Evolutionary conservation across 805 yeast species (phyloP), one percentile per base, ranked within the genome.

Genomic region (Saccharomyces paradoxus): DNA sequence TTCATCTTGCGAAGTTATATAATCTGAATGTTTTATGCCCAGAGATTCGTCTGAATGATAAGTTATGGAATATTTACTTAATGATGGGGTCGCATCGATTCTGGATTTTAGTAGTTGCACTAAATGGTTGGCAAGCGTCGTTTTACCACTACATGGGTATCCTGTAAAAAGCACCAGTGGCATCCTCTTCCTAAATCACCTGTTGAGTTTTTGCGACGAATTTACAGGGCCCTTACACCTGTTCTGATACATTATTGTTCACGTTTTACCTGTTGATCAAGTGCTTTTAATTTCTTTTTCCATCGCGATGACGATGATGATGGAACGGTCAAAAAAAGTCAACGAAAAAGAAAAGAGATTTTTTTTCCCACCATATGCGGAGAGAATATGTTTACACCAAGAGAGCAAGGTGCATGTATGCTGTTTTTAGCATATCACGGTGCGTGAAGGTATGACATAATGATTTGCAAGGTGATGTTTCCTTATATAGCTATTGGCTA

Each of bases 101-200:
- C 69, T 65, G 29, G 70, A 63, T 56, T 80, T 74, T n/a, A 91
- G 73, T 17, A 68, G 72, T 0, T 59, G 57, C 14, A 74, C 71
- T 27, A 92, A 73, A 56, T 79, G 77, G 41, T 74, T 66, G 1
- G 96, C 94, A 70, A 89, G 78, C 0, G 83, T 81, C 3, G 94
- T 79, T 65, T 92, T 92, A 1, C 98, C 98, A 3, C 88, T 78
- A 26, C 85, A 76, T 2, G 99, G 98, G 51, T 77, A 83, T 0
- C 99, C 99, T 0, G 96, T 83, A 51, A 94, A 75, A 29, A 89
- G 74, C 7, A 92, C 76, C 30, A 92, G 74, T 1, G 98, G 98
- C 99, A 92, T 94, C 9, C 48, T 26, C 27, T 37, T 41, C 6
- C 30, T 41, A 28, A 26, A 9, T 14, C 22, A 32, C 50, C 21